A percentile compares a stretch with the other conserved stretches of the same genome.
phyloP scores from a whole-genome alignment of 1,139 yeast species.

The Nakaseomyces uthaithaninus region DNA sequence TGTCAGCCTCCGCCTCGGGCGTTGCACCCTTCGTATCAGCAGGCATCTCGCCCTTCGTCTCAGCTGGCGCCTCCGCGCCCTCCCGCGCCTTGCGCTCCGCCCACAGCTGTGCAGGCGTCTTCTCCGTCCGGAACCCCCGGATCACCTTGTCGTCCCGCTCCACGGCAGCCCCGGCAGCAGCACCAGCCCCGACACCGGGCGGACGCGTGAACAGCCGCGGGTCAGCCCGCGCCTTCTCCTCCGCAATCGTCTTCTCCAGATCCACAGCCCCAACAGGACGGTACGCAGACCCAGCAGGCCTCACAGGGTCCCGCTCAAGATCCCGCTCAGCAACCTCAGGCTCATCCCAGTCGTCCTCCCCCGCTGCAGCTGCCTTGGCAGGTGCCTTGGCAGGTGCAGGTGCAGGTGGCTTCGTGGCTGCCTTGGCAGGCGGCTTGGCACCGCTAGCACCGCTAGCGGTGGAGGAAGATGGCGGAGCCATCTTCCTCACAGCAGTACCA shows the following conservation, averaged over 20 bases:
- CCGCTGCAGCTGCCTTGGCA: slow-evolving; percentile 15
- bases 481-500: slow-evolving; percentile 55
- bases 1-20: slow-evolving; percentile 18
- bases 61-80: slow-evolving; percentile 15
- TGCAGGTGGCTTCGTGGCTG: slow-evolving; percentile 10
- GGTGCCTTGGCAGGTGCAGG: slow-evolving; percentile 7
- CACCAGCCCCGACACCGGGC: slow-evolving; percentile 29
- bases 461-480: slow-evolving; percentile 17
- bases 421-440: slow-evolving; percentile 22
- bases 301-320: slow-evolving; percentile 52
- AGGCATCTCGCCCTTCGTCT: too few relatives aligned
- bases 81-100: slow-evolving; percentile 70
- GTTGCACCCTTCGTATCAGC: slow-evolving; percentile 15
- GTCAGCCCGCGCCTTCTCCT: slow-evolving; percentile 35
- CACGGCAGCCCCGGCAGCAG: slow-evolving; percentile 31
- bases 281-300: slow-evolving; percentile 42
- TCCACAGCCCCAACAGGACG: slow-evolving; percentile 54
- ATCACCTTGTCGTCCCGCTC: slow-evolving; percentile 40
- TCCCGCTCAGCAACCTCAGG: slow-evolving; percentile 67
- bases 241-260: slow-evolving; percentile 34
- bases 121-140: slow-evolving; percentile 66
- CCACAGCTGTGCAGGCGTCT: slow-evolving; percentile 94
- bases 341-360: slow-evolving; percentile 56
- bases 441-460: slow-evolving; percentile 11
- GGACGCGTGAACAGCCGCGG: slow-evolving; percentile 29